These are phyloP conservation scores for Sarcodon sp. DNA, from an alignment of 768 basidiomycete species.

Conservation along the genomic window DNA sequence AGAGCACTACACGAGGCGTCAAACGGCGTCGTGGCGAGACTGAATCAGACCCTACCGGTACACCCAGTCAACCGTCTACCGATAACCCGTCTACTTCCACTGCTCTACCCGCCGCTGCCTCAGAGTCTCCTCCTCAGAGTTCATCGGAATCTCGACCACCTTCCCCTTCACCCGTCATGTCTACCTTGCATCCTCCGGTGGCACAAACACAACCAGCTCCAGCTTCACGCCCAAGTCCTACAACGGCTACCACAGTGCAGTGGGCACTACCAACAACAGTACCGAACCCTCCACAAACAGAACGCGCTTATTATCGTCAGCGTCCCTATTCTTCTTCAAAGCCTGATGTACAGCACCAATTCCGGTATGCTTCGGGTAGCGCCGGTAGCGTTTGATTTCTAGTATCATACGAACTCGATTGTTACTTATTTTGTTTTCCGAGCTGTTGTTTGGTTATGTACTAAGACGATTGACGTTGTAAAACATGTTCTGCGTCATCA, in stretches of 20 bases:
- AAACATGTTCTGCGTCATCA: too few species aligned
- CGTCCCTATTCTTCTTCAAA: background rate
- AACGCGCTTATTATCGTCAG: background rate
- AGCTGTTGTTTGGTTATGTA: too few species aligned
- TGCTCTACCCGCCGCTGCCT: background rate
- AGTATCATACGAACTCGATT: background rate
- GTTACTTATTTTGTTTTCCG: too few species aligned
- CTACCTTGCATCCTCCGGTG: background rate
- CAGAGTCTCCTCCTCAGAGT: background rate
- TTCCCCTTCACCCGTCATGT: background rate
- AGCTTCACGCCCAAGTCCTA: background rate
- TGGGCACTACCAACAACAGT: background rate
- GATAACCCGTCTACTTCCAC: background rate
- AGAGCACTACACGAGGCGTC: conserved; percentile 49
- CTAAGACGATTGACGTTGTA: too few species aligned
- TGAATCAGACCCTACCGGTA: background rate
- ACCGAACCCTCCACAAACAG: background rate
- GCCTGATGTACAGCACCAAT: background rate
- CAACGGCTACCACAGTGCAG: background rate
- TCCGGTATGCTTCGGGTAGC: background rate
- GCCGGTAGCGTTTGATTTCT: background rate
- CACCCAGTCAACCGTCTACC: background rate
- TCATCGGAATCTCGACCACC: background rate
- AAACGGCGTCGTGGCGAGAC: conserved; percentile 41
- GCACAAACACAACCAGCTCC: background rate